These are phyloP conservation scores for Citrus glauca DNA, from an alignment of 345 rosid genomes.

Conservation along the genomic window DNA sequence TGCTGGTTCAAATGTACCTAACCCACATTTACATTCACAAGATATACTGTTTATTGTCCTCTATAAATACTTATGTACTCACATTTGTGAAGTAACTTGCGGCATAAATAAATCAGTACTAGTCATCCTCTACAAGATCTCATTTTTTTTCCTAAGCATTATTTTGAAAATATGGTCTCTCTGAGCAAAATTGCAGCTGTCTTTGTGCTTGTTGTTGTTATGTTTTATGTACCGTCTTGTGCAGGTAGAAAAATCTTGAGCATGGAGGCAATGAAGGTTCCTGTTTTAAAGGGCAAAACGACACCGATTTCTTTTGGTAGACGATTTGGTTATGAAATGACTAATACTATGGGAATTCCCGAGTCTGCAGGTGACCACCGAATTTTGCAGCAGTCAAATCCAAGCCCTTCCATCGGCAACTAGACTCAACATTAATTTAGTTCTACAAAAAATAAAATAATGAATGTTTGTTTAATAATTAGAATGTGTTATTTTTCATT, in stretches of 20 bases:
- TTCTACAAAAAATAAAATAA: background rate
- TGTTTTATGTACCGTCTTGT: background rate
- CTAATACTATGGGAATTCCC: background rate
- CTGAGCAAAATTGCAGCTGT: background rate
- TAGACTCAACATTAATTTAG: background rate
- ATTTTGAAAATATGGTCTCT: background rate
- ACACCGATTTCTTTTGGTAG: background rate
- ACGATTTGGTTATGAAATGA: background rate
- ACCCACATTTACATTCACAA: background rate
- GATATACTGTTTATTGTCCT: background rate
- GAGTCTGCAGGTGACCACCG: background rate
- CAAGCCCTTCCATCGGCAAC: background rate
- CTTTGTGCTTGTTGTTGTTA: background rate
- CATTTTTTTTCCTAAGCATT: too few species aligned
- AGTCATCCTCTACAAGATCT: background rate
- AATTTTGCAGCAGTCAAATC: background rate
- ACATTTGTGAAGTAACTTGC: background rate
- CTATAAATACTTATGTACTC: background rate
- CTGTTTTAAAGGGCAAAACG: background rate
- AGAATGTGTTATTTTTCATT: too few species aligned
- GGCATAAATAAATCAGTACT: background rate
- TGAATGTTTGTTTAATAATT: too few species aligned
- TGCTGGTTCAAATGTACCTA: background rate
- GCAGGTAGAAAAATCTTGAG: slow-evolving; percentile 3
- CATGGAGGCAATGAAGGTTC: background rate